phyloP scores from a whole-genome alignment of 2,329 filamentous ascomycete species.

The Calonectria naviculata region DNA sequence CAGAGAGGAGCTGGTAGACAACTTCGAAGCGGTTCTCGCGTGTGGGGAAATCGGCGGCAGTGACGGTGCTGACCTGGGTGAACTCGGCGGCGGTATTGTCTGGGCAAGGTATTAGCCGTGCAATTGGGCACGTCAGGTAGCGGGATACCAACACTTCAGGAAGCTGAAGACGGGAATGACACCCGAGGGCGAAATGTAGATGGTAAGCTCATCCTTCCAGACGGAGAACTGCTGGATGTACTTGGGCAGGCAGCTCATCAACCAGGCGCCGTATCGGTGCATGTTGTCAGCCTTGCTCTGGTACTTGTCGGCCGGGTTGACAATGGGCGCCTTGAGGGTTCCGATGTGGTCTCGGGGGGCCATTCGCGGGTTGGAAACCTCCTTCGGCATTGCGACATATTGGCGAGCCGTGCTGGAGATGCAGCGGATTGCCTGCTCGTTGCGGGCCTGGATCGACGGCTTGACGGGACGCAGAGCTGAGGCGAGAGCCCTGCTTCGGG shows the following conservation, averaged over 20 bases:
- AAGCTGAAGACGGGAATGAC: slow-evolving; percentile 94
- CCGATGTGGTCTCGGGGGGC: slow-evolving; percentile 68
- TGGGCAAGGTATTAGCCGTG: slow-evolving; percentile 41
- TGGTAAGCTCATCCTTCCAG: slow-evolving; percentile 98
- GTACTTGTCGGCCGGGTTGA: slow-evolving; percentile 96
- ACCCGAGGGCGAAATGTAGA: slow-evolving; percentile 89
- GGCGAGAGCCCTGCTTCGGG: slow-evolving; percentile 66
- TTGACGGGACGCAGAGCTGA: slow-evolving; percentile 66
- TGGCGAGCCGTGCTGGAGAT: slow-evolving; percentile 60
- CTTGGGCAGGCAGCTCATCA: slow-evolving; percentile 97
- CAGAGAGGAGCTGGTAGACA: slow-evolving; percentile 96
- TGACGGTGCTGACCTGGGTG: slow-evolving; percentile 93
- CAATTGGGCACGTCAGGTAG: background rate
- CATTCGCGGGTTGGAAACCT: slow-evolving; percentile 74
- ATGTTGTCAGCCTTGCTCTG: slow-evolving; percentile 86
- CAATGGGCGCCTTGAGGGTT: slow-evolving; percentile 79
- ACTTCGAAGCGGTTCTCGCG: slow-evolving; percentile 96
- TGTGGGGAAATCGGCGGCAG: slow-evolving; percentile 94
- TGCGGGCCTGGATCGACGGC: slow-evolving; percentile 54
- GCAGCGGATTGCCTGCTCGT: slow-evolving; percentile 57
- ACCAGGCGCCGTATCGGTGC: slow-evolving; percentile 95
- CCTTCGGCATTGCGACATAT: slow-evolving; percentile 68
- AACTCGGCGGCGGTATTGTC: slow-evolving; percentile 98
- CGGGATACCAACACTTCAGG: slow-evolving; percentile 74
- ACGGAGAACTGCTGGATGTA: slow-evolving; percentile 99